Base-by-base conservation (phyloP, 202 grass and related monocot genomes). In the Carex arenaria region DNA sequence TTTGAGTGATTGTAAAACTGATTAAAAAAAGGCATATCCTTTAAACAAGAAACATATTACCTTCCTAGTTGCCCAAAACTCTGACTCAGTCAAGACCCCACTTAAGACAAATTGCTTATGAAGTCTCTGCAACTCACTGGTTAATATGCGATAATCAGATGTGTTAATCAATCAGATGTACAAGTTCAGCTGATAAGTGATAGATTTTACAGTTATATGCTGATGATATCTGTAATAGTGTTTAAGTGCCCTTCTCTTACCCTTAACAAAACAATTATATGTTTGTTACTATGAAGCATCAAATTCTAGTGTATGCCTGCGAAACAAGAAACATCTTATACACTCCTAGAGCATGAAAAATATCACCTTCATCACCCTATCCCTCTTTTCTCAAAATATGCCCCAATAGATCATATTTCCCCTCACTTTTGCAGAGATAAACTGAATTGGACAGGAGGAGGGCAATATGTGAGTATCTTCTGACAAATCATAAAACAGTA, bases 21-120 rank as follows among this genome's bases (percentile, higher is more conserved):
- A 40, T 40, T 0, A 40, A 40, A 40, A 78, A 70, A 65, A 60
- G 42, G 73, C 15, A 64, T 20, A 79, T 51, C 13, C 38, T 78
- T 79, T 56, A 61, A 55, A 72, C 57, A 63, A 69, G 61, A 86
- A 19, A 61, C 45, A 52, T 77, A 72, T 81, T 64, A 97, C 95
- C 95, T 98, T 94, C 80, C 95, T 90, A 78, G 95, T 93, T 65
- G 92, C 90, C 95, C 95, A 98, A 94, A 98, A 98, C 84, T 98
- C 95, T 86, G 90, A 87, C 66, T 98, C 95, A 51, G 89, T 91
- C 63, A 98, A 84, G 67, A 98, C 80, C 78, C 90, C 89, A 43
- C 95, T 87, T 84, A 93, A 82, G 84, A 98, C 95, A 69, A 98
- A 93, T 83, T 98, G 91, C 80, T 89, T 98, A 85, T 98, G 95